A percentile compares a stretch with the other conserved stretches of the same genome.
phyloP scores from a whole-genome alignment of 176 grass and related monocot species.

The Eragrostis curvula region DNA sequence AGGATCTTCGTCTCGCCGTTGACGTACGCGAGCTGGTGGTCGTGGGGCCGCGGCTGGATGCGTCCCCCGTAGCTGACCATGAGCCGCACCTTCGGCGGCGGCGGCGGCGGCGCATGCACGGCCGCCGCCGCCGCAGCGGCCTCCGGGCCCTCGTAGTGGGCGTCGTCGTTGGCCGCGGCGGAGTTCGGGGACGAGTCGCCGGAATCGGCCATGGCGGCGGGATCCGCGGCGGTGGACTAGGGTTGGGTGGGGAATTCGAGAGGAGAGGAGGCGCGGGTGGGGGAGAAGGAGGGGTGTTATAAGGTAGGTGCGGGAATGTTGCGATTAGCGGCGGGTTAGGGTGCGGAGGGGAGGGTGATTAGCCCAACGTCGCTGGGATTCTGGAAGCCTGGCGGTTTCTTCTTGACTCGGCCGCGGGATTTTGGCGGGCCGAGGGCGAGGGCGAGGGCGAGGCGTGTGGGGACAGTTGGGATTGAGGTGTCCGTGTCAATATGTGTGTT shows the following conservation, averaged over 20 bases:
- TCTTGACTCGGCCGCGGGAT: constrained; percentile 24
- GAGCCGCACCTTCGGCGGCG: constrained; percentile 53
- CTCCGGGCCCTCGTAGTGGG: constrained; percentile 46
- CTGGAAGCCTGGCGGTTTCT: constrained; percentile 24
- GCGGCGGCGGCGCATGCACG: neutral
- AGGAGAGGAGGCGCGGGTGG: neutral
- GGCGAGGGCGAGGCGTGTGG: constrained; percentile 19
- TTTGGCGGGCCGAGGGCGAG: constrained; percentile 17
- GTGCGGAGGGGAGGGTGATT: neutral
- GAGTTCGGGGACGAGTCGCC: constrained; percentile 75
- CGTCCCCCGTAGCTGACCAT: constrained; percentile 98
- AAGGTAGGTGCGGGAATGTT: constrained; percentile 27
- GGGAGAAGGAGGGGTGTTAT: constrained; percentile 38
- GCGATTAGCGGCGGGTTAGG: constrained; percentile 26
- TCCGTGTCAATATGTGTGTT: constrained; percentile 2
- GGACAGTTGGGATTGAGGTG: constrained; percentile 38
- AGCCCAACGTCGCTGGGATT: constrained; percentile 21
- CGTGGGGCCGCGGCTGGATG: constrained; percentile 83
- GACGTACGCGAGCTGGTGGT: constrained; percentile 91
- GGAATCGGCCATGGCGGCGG: constrained; percentile 67
- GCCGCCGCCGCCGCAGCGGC: neutral
- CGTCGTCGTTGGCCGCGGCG: constrained; percentile 52
- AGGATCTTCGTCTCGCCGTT: constrained; percentile 99
- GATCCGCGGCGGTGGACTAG: constrained; percentile 50
- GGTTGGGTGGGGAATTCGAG: constrained; percentile 31